phyloP scores from a whole-genome alignment of 371 early-diverging fungal genomes.

The Apophysomyces sp. region DNA sequence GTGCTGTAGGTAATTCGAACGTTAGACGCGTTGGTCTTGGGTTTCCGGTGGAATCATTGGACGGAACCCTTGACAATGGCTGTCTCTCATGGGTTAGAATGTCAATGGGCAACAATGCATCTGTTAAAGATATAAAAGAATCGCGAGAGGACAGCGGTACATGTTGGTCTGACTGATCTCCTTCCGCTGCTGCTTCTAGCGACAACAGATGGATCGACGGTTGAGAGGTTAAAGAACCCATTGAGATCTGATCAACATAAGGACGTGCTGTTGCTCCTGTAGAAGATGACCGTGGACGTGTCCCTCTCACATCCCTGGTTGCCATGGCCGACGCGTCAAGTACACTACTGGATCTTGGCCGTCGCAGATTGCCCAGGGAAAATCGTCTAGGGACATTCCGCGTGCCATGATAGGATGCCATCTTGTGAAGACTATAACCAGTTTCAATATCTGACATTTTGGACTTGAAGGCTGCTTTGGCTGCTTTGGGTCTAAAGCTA shows the following conservation, averaged over 20 bases:
- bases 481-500: constrained; percentile 23
- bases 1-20: constrained; percentile 23
- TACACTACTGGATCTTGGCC: constrained; percentile 7
- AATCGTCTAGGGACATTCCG: background rate
- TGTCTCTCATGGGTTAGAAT: background rate
- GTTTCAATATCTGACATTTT: constrained; percentile 1
- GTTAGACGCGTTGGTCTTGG: constrained; percentile 22
- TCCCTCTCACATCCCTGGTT: background rate
- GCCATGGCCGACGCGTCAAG: constrained; percentile 1
- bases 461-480: constrained; percentile 4
- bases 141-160: background rate
- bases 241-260: background rate
- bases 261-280: background rate
- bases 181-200: background rate
- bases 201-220: constrained; percentile 10
- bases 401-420: background rate
- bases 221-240: constrained; percentile 1
- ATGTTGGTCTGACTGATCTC: background rate
- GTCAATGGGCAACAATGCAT: constrained; percentile 9
- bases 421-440: background rate
- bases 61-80: background rate
- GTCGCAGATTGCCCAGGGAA: constrained; percentile 6
- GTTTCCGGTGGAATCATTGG: background rate
- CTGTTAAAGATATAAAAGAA: constrained; percentile 3
- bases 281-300: constrained; percentile 3